phyloP scores from a whole-genome alignment of 805 yeast species.

The Pichia sporocuriosa region DNA sequence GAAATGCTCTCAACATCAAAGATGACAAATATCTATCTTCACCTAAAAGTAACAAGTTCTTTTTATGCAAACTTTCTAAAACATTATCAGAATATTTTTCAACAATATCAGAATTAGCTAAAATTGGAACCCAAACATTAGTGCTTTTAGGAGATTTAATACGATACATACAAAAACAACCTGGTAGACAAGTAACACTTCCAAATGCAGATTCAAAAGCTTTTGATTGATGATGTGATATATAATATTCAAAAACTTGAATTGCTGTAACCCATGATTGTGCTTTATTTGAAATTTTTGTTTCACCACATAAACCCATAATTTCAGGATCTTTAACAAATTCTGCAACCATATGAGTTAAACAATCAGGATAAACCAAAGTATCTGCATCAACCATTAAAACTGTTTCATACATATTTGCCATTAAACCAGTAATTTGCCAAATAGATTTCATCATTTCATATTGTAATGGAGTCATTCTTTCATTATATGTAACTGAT shows the following conservation, averaged over 20 bases:
- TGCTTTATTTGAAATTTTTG: slow-evolving; percentile 78
- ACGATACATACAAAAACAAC: slow-evolving; percentile 89
- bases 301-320: slow-evolving; percentile 95
- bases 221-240: slow-evolving; percentile 90
- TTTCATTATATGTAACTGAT: slow-evolving; percentile 80
- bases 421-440: slow-evolving; percentile 79
- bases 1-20: slow-evolving; percentile 81
- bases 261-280: slow-evolving; percentile 88
- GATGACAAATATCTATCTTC: slow-evolving; percentile 86
- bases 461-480: slow-evolving; percentile 87
- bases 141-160: slow-evolving; percentile 82
- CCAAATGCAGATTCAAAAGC: slow-evolving; percentile 95
- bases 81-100: slow-evolving; percentile 86
- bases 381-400: slow-evolving; percentile 96
- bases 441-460: slow-evolving; percentile 70
- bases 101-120: slow-evolving; percentile 89
- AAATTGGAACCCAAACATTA: slow-evolving; percentile 86
- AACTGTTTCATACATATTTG: slow-evolving; percentile 73
- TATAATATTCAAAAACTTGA: slow-evolving; percentile 89
- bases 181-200: slow-evolving; percentile 91
- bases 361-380: slow-evolving; percentile 74
- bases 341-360: slow-evolving; percentile 85
- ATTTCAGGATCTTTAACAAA: slow-evolving; percentile 80
- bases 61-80: slow-evolving; percentile 75
- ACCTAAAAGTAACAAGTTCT: slow-evolving; percentile 78